Evolutionary conservation across 768 basidiomycete species (phyloP).

Genomic region (Piloderma croceum): DNA sequence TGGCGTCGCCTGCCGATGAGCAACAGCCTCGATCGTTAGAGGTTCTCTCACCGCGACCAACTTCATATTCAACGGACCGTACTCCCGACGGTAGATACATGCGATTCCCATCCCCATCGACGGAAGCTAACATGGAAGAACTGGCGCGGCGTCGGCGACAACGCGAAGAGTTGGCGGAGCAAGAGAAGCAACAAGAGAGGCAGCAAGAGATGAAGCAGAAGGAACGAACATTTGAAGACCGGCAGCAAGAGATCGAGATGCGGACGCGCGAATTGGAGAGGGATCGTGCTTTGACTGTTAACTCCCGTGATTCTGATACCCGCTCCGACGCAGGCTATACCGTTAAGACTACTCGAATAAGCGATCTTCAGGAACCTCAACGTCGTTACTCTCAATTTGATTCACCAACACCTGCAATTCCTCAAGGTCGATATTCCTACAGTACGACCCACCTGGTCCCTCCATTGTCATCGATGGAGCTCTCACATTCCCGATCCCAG

Average conservation of each 20-base stretch:
- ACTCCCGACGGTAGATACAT: too few relatives aligned
- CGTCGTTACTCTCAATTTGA: slow-evolving; percentile 26
- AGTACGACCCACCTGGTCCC: slow-evolving; percentile 39
- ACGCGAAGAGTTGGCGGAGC: too few relatives aligned
- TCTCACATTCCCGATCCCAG: slow-evolving; percentile 20
- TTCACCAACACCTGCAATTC: slow-evolving; percentile 6
- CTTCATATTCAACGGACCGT: neutral
- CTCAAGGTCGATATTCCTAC: slow-evolving; percentile 30
- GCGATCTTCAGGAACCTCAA: slow-evolving; percentile 14
- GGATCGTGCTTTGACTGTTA: slow-evolving; percentile 41
- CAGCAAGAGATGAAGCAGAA: slow-evolving; percentile 51
- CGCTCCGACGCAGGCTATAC: too few relatives aligned
- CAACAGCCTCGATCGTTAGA: neutral
- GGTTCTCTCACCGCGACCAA: neutral
- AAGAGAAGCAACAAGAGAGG: too few relatives aligned
- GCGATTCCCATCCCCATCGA: too few relatives aligned
- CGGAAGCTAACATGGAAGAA: too few relatives aligned
- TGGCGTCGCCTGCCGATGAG: slow-evolving; percentile 28
- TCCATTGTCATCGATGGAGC: slow-evolving; percentile 17
- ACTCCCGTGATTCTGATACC: slow-evolving; percentile 28
- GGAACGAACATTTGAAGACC: slow-evolving; percentile 45
- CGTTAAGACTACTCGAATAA: slow-evolving; percentile 12
- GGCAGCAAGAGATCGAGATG: slow-evolving; percentile 51
- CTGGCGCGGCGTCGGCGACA: slow-evolving; percentile 27
- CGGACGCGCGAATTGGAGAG: slow-evolving; percentile 52